Base-by-base conservation (phyloP, 1,139 yeast genomes). In the Blastobotrys elegans region DNA sequence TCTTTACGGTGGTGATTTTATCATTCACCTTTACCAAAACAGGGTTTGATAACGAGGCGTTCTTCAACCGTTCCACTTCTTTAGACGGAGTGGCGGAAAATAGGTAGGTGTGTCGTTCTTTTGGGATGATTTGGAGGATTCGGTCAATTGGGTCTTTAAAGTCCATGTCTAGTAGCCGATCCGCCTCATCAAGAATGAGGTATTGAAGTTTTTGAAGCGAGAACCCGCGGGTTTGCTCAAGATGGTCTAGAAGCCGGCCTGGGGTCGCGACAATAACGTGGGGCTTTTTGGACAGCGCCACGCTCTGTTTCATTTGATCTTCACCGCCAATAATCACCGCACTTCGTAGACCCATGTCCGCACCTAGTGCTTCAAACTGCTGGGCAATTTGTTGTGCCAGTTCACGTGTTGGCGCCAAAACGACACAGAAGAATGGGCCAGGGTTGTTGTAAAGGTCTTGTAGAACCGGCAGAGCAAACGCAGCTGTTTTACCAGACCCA, bases 401-500 rank as follows among this genome's bases (percentile, higher is more conserved):
- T 69, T 92, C 99, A 71, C 99, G 81, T 0, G 99, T 92, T 26
- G 99, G 99, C 0, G 97, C 95, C 57, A 92, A 68, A 1, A 92
- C 94, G 56, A 94, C 80, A 6, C 95, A 95, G 65, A 81, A 92
- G 60, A 86, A 84, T 2, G 97, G 92, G 4, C 82, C 74, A 58
- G 92, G 96, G 18, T 85, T 88, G 51, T 86, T 80, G 88, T 96
- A 90, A 44, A 92, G 73, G 0, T 89, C 82, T 65, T 94, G 97
- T 37, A 92, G 73, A 40, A 92, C 88, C 1, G 98, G 98, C 44
- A 94, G 70, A 8, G 92, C 80, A 65, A 94, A 94, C 0, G 98
- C 98, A 10, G 97, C 97, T 0, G 99, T 94, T 65, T 94, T 94
- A 69, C 99, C 99, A 18, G 96, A 85, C 53, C 99, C 99, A 1